Evolutionary conservation across 2,329 filamentous ascomycete genomes (phyloP).

Genomic region (Aspergillus piperis): DNA sequence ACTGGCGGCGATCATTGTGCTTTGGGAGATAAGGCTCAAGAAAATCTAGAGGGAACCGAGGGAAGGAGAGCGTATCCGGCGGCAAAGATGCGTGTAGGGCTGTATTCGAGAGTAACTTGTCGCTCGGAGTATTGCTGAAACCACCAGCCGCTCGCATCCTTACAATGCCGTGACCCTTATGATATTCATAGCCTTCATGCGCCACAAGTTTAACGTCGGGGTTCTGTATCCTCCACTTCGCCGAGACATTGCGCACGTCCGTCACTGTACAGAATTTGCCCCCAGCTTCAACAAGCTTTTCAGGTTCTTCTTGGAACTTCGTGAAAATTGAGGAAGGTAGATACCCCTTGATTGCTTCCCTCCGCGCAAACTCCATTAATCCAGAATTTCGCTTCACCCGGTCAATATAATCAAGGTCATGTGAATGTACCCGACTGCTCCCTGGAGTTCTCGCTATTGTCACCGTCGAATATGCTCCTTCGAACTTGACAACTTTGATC

Average conservation of each 20-base stretch:
- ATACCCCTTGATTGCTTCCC: conserved; percentile 50
- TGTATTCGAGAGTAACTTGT: conserved; percentile 14
- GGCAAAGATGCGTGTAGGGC: conserved; percentile 28
- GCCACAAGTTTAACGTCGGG: conserved; percentile 45
- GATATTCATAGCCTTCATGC: conserved; percentile 49
- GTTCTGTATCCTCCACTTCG: conserved; percentile 51
- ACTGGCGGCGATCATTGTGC: conserved; percentile 31
- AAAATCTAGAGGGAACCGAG: conserved; percentile 47
- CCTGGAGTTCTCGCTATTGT: conserved; percentile 46
- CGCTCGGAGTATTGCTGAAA: conserved; percentile 12
- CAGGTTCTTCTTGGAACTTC: conserved; percentile 49
- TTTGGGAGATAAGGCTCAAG: conserved; percentile 56
- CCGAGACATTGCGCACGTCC: conserved; percentile 51
- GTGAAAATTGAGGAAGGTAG: conserved; percentile 52
- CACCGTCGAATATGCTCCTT: conserved; percentile 46
- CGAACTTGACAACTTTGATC: conserved; percentile 49
- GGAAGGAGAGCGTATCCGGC: conserved; percentile 48
- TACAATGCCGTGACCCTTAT: conserved; percentile 47
- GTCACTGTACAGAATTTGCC: conserved; percentile 50
- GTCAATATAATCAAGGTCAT: conserved; percentile 52
- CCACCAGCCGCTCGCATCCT: conserved; percentile 28
- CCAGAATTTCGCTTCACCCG: conserved; percentile 51
- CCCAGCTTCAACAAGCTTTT: conserved; percentile 47
- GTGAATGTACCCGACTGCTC: conserved; percentile 44
- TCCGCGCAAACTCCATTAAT: conserved; percentile 49